Evolutionary conservation across 2,329 filamentous ascomycete genomes (phyloP).

Genomic region (Pyricularia grisea): DNA sequence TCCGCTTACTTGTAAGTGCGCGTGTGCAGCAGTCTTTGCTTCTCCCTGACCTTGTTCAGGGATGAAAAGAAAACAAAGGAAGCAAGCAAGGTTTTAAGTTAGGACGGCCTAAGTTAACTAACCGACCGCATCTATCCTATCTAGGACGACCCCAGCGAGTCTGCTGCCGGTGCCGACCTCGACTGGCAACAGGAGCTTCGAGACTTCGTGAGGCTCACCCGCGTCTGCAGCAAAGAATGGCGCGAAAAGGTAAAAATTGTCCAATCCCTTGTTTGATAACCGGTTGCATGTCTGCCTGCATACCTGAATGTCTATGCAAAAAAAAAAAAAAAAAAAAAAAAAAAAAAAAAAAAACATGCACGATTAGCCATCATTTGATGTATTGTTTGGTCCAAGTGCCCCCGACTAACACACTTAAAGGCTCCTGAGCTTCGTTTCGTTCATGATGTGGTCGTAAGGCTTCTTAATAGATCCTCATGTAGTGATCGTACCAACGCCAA

Average conservation of each 20-base stretch:
- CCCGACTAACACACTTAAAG: conserved; percentile 14
- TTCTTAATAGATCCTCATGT: conserved; percentile 34
- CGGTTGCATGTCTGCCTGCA: not conserved
- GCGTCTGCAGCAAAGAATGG: conserved; percentile 25
- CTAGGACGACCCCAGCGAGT: not conserved
- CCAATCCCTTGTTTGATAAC: not conserved
- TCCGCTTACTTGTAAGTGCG: conserved; percentile 39
- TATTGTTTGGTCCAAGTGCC: not conserved
- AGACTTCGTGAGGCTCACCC: conserved; percentile 31
- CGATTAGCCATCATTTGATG: not conserved
- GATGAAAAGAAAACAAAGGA: not conserved
- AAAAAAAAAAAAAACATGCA: not conserved
- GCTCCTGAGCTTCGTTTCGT: conserved; percentile 38
- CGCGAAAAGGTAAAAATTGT: not conserved
- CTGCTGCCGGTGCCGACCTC: conserved; percentile 7
- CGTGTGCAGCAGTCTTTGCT: not conserved
- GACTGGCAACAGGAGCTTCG: conserved; percentile 27
- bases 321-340: too few species aligned
- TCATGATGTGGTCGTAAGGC: conserved; percentile 30
- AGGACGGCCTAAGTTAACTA: conserved; percentile 19
- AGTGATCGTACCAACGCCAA: conserved; percentile 14
- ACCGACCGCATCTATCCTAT: not conserved
- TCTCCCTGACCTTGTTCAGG: not conserved
- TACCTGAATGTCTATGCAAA: not conserved
- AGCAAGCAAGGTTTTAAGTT: not conserved